Percentiles rank a stretch among this genome's conserved stretches.
Conservation (phyloP, 1,139 yeast genomes). For the Pichia sp. region DNA sequence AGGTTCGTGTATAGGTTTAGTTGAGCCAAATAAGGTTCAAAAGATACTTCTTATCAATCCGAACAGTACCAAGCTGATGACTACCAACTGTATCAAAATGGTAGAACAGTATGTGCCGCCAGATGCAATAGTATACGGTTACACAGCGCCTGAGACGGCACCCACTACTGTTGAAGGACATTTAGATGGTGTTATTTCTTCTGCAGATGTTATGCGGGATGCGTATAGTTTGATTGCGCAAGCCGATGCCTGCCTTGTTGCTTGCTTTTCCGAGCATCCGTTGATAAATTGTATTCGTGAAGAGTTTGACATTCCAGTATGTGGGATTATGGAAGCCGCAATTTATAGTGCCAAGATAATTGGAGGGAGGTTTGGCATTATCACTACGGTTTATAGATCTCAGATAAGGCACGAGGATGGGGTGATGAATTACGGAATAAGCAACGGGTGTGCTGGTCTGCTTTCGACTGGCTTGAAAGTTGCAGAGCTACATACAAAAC, state of each 20-base stretch:
- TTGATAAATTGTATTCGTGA: slow-evolving; percentile 31
- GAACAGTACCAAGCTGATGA: slow-evolving; percentile 30
- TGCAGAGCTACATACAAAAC: slow-evolving; percentile 33
- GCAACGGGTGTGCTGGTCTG: slow-evolving; percentile 33
- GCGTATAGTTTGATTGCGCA: slow-evolving; percentile 26
- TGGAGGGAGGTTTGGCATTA: slow-evolving; percentile 26
- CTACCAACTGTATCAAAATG: slow-evolving; percentile 29
- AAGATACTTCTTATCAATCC: slow-evolving; percentile 29
- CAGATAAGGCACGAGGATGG: slow-evolving; percentile 30
- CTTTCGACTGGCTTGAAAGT: slow-evolving; percentile 34
- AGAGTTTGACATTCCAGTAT: slow-evolving; percentile 31
- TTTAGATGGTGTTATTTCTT: slow-evolving; percentile 31
- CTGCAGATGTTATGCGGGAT: slow-evolving; percentile 30
- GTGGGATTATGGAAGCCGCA: slow-evolving; percentile 33
- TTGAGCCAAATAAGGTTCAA: slow-evolving; percentile 5
- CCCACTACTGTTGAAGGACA: slow-evolving; percentile 32
- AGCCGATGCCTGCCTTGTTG: slow-evolving; percentile 31
- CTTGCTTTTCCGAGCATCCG: slow-evolving; percentile 34
- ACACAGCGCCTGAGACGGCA: slow-evolving; percentile 27
- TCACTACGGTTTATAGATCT: slow-evolving; percentile 28
- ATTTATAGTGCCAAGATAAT: slow-evolving; percentile 22
- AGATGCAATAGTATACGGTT: slow-evolving; percentile 30
- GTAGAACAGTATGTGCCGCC: slow-evolving; percentile 27
- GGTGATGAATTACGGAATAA: slow-evolving; percentile 30
- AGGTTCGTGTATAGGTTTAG: slow-evolving; percentile 10